phyloP scores from a whole-genome alignment of 495 filamentous ascomycete genomes.

The Podospora anserina region DNA sequence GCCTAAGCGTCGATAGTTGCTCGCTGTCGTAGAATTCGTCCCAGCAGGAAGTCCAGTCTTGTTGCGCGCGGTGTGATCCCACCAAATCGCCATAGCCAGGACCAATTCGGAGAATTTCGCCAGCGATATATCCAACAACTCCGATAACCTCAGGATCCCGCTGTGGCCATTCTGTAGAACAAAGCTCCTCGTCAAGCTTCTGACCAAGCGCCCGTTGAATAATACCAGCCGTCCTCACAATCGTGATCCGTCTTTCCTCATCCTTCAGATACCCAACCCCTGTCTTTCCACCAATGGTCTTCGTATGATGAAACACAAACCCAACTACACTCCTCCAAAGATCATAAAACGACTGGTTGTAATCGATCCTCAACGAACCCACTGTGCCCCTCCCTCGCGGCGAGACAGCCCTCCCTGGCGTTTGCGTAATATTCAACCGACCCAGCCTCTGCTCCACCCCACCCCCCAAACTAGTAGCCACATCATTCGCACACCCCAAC shows the following conservation, averaged over 20 bases:
- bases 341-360: conserved; percentile 22
- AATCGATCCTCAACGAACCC: conserved; percentile 19
- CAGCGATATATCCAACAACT: neutral
- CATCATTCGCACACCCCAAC: conserved; percentile 25
- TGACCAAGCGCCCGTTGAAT: conserved; percentile 10
- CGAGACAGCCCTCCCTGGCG: neutral
- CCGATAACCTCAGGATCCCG: neutral
- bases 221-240: conserved; percentile 16
- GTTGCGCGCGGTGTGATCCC: conserved; percentile 16
- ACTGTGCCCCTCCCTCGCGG: neutral
- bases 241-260: conserved; percentile 15
- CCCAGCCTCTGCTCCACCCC: neutral
- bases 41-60: conserved; percentile 22
- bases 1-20: conserved; percentile 14
- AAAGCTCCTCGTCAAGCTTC: conserved; percentile 10
- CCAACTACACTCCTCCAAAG: conserved; percentile 22
- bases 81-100: conserved; percentile 15
- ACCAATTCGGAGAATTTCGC: neutral
- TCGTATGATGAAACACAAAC: conserved; percentile 13
- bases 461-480: conserved; percentile 9
- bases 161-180: conserved; percentile 8
- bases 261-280: neutral
- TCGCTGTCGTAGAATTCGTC: conserved; percentile 16
- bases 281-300: neutral
- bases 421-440: neutral